phyloP scores from a whole-genome alignment of 1,139 yeast species.

The Scheffersomyces insectosa region DNA sequence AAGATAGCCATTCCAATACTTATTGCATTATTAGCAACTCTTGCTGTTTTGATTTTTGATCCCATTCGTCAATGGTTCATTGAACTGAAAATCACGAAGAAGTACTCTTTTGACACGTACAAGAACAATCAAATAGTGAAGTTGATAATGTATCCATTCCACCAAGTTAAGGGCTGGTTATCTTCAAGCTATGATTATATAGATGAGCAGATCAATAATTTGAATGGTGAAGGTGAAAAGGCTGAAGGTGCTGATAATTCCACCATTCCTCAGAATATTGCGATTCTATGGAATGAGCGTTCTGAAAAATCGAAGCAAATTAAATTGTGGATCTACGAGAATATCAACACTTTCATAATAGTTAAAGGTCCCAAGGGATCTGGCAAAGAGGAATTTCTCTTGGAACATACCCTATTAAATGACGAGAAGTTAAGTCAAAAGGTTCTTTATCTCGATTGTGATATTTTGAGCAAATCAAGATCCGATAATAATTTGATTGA shows the following conservation, averaged over 20 bases:
- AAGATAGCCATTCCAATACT: conserved; percentile 70
- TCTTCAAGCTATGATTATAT: conserved; percentile 28
- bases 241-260: conserved; percentile 17
- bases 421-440: conserved; percentile 46
- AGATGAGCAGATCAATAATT: conserved; percentile 11
- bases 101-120: conserved; percentile 33
- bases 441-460: conserved; percentile 78
- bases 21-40: conserved; percentile 55
- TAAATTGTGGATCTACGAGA: conserved; percentile 75
- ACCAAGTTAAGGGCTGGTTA: conserved; percentile 24
- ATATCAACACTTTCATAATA: conserved; percentile 68
- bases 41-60: conserved; percentile 85
- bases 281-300: conserved; percentile 69
- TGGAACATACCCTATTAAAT: conserved; percentile 62
- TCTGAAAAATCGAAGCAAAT: conserved; percentile 66
- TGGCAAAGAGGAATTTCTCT: conserved; percentile 82
- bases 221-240: conserved; percentile 5
- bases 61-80: conserved; percentile 87
- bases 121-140: conserved; percentile 32
- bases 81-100: conserved; percentile 67
- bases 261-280: conserved; percentile 7
- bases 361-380: conserved; percentile 94
- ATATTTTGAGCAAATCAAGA: conserved; percentile 66
- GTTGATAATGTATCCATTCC: conserved; percentile 28
- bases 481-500: conserved; percentile 70